phyloP scores from a whole-genome alignment of 306 rosid genomes.

The Sphenostylis stenocarpa region DNA sequence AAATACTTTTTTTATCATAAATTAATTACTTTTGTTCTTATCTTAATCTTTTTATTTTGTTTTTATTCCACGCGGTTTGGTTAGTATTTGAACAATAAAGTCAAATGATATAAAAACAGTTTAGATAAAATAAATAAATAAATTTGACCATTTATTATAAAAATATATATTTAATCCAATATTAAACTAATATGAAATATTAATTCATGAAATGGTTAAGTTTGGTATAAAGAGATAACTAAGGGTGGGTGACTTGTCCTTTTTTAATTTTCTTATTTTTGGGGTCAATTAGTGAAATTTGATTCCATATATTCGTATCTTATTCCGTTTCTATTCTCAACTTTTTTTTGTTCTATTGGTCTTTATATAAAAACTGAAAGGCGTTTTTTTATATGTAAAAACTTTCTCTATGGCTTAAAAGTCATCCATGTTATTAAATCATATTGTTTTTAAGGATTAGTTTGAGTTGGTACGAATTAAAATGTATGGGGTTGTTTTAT shows the following conservation, averaged over 20 bases:
- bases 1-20: too few species aligned
- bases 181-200: neutral
- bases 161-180: neutral
- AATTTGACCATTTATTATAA: too few species aligned
- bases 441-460: neutral
- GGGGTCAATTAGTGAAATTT: neutral
- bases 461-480: neutral
- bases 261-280: neutral
- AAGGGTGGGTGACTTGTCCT: neutral
- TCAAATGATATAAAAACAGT: too few species aligned
- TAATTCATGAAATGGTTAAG: neutral
- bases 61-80: too few species aligned
- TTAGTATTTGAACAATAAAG: too few species aligned
- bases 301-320: neutral
- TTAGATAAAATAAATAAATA: too few species aligned
- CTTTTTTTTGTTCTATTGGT: neutral
- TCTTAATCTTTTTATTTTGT: too few species aligned
- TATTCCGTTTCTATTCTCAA: neutral
- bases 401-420: neutral
- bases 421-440: neutral
- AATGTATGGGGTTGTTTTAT: too few species aligned
- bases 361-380: neutral
- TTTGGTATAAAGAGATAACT: neutral
- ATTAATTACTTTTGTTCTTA: too few species aligned
- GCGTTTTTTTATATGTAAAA: neutral